Conservation (phyloP, 169 alveolate species). For the Cryptosporidium xiaoi region DNA sequence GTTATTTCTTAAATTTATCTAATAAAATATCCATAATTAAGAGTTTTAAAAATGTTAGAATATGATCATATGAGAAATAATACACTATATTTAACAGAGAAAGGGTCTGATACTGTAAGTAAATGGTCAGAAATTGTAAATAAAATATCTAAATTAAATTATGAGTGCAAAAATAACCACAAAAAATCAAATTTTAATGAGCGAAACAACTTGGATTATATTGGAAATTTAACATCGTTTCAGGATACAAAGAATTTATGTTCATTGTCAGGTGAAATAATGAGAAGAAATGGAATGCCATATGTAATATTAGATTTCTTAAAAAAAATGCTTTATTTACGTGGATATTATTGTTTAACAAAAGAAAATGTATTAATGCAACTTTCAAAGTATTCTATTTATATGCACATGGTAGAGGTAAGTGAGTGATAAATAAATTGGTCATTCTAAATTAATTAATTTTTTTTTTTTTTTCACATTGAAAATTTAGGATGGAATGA, state of each 20-base stretch:
- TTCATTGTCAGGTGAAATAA: conserved; percentile 41
- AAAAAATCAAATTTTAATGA: not conserved
- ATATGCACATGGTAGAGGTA: conserved; percentile 65
- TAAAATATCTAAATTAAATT: conserved; percentile 5
- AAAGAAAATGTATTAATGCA: conserved; percentile 29
- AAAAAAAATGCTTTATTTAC: conserved; percentile 27
- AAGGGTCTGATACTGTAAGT: not conserved
- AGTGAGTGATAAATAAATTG: not conserved
- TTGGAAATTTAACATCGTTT: conserved; percentile 14
- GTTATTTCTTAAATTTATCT: no score
- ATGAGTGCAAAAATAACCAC: conserved; percentile 4
- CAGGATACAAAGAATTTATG: conserved; percentile 48
- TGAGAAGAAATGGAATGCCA: conserved; percentile 50
- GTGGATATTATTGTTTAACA: conserved; percentile 33
- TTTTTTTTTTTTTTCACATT: not conserved
- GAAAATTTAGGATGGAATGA: conserved; percentile 37
- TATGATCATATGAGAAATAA: no score
- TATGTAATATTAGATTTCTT: conserved; percentile 53
- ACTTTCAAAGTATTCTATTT: conserved; percentile 27
- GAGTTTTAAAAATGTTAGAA: no score
- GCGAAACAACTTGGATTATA: conserved; percentile 1
- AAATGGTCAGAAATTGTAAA: conserved; percentile 42
- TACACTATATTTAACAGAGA: no score
- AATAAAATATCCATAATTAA: no score
- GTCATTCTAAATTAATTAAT: not conserved